Percentiles rank a stretch among this genome's conserved stretches.
These are phyloP conservation scores for Fusarium sp. DNA, from an alignment of 2,329 filamentous ascomycete species.

Conservation along the genomic window DNA sequence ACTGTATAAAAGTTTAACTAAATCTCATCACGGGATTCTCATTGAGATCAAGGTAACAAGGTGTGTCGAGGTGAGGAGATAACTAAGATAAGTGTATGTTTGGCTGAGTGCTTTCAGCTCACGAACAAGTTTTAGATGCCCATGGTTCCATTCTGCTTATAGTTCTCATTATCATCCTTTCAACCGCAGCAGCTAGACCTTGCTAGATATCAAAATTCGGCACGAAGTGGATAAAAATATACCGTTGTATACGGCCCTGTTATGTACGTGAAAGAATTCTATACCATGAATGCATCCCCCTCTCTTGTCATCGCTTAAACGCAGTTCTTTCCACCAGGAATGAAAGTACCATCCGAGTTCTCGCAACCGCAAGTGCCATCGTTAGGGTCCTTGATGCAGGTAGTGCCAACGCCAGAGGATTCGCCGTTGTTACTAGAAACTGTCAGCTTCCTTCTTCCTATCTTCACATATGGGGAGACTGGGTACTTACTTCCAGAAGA, in stretches of 20 bases:
- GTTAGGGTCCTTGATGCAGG: slow-evolving; percentile 43
- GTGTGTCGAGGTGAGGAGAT: no score
- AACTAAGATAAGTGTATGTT: no score
- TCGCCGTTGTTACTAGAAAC: slow-evolving; percentile 33
- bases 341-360: slow-evolving; percentile 43
- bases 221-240: no score
- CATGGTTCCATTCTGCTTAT: no score
- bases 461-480: neutral
- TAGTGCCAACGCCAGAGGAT: slow-evolving; percentile 41
- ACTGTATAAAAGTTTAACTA: no score
- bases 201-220: no score
- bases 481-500: slow-evolving; percentile 45
- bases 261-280: neutral
- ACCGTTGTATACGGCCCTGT: neutral
- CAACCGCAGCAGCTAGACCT: no score
- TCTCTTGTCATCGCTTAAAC: slow-evolving; percentile 1
- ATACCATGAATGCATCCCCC: neutral
- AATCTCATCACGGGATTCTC: no score
- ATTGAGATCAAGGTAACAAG: no score
- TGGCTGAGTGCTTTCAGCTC: no score
- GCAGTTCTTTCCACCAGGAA: slow-evolving; percentile 37
- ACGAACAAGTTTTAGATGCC: no score
- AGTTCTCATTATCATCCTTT: no score
- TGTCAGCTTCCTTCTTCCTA: neutral
- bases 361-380: slow-evolving; percentile 45